phyloP scores from a whole-genome alignment of 176 grass and related monocot species.

The Luzula sylvatica region DNA sequence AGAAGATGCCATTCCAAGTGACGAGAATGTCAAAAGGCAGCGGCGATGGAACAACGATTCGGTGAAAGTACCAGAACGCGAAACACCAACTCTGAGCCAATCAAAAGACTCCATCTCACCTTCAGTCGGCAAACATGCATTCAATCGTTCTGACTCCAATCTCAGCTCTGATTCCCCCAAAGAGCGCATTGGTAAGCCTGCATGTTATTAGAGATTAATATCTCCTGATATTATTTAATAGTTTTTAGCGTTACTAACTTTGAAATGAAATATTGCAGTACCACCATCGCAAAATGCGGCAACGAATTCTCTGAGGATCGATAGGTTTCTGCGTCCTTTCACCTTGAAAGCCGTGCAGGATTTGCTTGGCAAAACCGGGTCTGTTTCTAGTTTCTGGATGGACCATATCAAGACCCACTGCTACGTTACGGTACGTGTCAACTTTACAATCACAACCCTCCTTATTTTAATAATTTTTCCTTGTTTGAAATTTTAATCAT shows the following conservation, averaged over 20 bases:
- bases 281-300: constrained; percentile 56
- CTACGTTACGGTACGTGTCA: constrained; percentile 81
- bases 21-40: constrained; percentile 73
- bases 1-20: constrained; percentile 28
- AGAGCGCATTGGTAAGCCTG: constrained; percentile 64
- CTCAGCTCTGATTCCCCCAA: constrained; percentile 54
- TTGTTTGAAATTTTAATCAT: no score
- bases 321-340: constrained; percentile 87
- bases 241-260: constrained; percentile 2
- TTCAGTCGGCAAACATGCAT: constrained; percentile 34
- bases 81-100: constrained; percentile 30
- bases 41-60: constrained; percentile 60
- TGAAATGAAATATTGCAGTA: constrained; percentile 35
- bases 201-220: no score
- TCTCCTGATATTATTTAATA: no score
- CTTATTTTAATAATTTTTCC: neutral
- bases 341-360: constrained; percentile 96
- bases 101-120: constrained; percentile 42
- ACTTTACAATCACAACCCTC: neutral
- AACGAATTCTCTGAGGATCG: constrained; percentile 86
- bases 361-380: constrained; percentile 89
- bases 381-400: constrained; percentile 91
- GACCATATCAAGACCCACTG: constrained; percentile 99
- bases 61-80: constrained; percentile 49
- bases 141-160: constrained; percentile 62